Conservation (phyloP, 2,329 filamentous ascomycete genomes). For the Diaporthe caulivora region DNA sequence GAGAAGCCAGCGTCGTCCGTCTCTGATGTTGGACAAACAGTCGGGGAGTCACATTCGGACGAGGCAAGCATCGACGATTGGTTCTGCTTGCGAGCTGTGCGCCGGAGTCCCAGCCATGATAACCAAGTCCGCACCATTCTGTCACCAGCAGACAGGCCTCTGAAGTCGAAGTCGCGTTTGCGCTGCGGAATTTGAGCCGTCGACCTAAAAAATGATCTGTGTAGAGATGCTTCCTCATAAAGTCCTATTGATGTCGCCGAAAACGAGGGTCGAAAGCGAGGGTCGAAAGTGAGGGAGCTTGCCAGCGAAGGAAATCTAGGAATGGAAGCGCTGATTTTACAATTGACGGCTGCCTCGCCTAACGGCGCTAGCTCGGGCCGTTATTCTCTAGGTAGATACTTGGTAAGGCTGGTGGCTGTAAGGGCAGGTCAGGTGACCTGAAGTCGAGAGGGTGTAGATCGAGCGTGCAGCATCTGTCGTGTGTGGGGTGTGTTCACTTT, state of each 20-base stretch:
- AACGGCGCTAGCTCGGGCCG: background rate
- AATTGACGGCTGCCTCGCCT: background rate
- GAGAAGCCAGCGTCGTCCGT: background rate
- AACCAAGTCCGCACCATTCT: slow-evolving; percentile 21
- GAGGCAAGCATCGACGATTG: slow-evolving; percentile 2
- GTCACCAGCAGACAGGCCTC: slow-evolving; percentile 1
- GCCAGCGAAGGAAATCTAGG: background rate
- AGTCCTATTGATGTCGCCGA: slow-evolving; percentile 1
- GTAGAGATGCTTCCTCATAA: background rate
- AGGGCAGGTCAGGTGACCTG: no score
- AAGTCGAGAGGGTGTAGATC: no score
- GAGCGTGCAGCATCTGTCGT: no score
- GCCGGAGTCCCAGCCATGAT: slow-evolving; percentile 4
- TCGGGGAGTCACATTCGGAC: slow-evolving; percentile 7
- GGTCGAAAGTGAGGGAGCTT: slow-evolving; percentile 1
- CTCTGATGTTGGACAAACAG: slow-evolving; percentile 21
- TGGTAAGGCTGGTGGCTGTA: no score
- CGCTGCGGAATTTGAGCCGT: background rate
- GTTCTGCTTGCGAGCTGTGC: slow-evolving; percentile 23
- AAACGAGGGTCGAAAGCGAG: background rate
- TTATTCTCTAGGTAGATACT: background rate
- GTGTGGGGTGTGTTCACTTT: no score
- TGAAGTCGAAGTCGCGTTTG: background rate
- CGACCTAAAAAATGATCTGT: background rate
- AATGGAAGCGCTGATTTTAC: background rate